Evolutionary conservation across 1,139 yeast genomes (phyloP).

Genomic region (Taphrina wiesneri): DNA sequence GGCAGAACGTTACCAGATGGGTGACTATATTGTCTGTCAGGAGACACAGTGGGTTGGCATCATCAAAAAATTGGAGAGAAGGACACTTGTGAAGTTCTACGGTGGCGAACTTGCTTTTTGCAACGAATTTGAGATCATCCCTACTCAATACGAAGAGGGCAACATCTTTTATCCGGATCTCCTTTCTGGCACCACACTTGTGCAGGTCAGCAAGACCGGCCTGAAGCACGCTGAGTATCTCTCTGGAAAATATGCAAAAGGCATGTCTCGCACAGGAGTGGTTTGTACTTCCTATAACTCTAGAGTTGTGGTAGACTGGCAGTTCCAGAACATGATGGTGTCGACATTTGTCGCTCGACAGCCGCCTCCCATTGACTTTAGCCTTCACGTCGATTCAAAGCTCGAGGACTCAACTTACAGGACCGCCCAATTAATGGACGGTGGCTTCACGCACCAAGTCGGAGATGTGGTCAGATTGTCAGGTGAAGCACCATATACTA

Average conservation of each 20-base stretch:
- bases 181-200: conserved; percentile 6
- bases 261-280: conserved; percentile 12
- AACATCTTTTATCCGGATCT: conserved; percentile 14
- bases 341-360: not conserved
- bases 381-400: not conserved
- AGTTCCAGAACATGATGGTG: conserved; percentile 22
- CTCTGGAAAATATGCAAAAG: conserved; percentile 4
- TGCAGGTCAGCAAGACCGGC: conserved; percentile 1
- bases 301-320: not conserved
- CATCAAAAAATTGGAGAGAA: not conserved
- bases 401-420: not conserved
- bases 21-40: conserved; percentile 8
- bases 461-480: not conserved
- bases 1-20: conserved; percentile 5
- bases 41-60: conserved; percentile 13
- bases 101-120: conserved; percentile 5
- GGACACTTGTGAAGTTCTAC: conserved; percentile 5
- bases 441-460: conserved; percentile 10
- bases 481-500: not conserved
- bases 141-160: conserved; percentile 7
- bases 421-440: not conserved
- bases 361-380: not conserved
- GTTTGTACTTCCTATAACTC: conserved; percentile 10
- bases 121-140: conserved; percentile 6
- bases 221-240: conserved; percentile 15